Evolutionary conservation across 805 yeast species (phyloP).

Genomic region (Pichia nanzhaoensis): DNA sequence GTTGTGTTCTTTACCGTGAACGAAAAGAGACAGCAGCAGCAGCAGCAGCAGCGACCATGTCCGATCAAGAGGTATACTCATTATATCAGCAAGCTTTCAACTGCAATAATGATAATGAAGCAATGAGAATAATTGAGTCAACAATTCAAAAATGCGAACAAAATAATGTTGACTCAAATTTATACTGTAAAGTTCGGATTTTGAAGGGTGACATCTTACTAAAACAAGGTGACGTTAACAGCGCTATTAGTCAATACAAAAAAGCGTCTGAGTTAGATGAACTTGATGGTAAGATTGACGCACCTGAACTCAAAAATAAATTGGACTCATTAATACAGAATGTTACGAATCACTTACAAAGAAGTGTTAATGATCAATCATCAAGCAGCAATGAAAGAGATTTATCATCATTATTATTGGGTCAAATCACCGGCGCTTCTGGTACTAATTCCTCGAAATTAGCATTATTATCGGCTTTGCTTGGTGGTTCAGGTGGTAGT

Average conservation of each 20-base stretch:
- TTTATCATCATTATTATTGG: conserved; percentile 23
- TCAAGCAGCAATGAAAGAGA: conserved; percentile 25
- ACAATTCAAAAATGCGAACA: conserved; percentile 12
- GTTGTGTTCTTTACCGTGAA: no score
- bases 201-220: conserved; percentile 25
- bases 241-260: conserved; percentile 25
- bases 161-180: conserved; percentile 23
- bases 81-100: conserved; percentile 18
- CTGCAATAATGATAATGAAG: conserved; percentile 10
- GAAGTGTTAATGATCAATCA: conserved; percentile 19
- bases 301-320: conserved; percentile 28
- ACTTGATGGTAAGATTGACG: conserved; percentile 26
- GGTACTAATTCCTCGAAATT: conserved; percentile 24
- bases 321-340: conserved; percentile 19
- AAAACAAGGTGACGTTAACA: conserved; percentile 19
- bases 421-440: conserved; percentile 24
- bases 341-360: conserved; percentile 21
- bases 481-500: conserved; percentile 13
- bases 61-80: conserved; percentile 17
- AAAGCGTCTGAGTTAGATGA: conserved; percentile 29
- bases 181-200: conserved; percentile 28
- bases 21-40: no score
- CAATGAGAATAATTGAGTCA: conserved; percentile 1
- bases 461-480: conserved; percentile 22
- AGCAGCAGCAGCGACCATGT: background rate